Conservation (phyloP, 1,284 basidiomycete genomes). For the Macrocystidia cucumis region DNA sequence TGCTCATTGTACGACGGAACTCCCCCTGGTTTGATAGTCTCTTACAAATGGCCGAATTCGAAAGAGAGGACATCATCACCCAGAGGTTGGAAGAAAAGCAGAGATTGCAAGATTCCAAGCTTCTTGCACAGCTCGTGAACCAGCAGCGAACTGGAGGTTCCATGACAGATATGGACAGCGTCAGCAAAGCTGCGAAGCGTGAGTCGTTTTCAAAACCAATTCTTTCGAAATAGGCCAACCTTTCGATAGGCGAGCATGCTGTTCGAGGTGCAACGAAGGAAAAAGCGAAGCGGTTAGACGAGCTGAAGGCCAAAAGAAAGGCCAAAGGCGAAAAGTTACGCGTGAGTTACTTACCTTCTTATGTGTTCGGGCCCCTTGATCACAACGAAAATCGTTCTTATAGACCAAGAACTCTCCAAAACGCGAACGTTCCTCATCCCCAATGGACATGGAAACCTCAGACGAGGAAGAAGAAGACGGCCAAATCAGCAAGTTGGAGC, state of each 20-base stretch:
- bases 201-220: conserved; percentile 16
- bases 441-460: conserved; percentile 77
- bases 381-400: background rate
- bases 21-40: conserved; percentile 44
- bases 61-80: conserved; percentile 82
- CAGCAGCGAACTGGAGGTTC: conserved; percentile 40
- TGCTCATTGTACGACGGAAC: conserved; percentile 14
- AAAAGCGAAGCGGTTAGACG: conserved; percentile 74
- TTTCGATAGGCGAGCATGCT: conserved; percentile 56
- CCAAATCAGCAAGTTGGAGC: conserved; percentile 60
- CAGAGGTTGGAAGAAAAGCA: conserved; percentile 78
- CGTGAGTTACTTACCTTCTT: conserved; percentile 27
- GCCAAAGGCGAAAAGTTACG: conserved; percentile 74
- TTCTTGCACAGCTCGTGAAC: conserved; percentile 71
- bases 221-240: conserved; percentile 7
- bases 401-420: conserved; percentile 45
- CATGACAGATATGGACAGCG: conserved; percentile 53
- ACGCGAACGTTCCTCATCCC: conserved; percentile 61
- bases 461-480: conserved; percentile 67
- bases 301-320: conserved; percentile 76
- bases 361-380: conserved; percentile 5
- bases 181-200: conserved; percentile 72
- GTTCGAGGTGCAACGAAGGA: conserved; percentile 78
- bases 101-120: conserved; percentile 64
- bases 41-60: conserved; percentile 75